These are phyloP conservation scores for Nicotiana undulata DNA, from an alignment of 257 asterid genomes.

Conservation along the genomic window DNA sequence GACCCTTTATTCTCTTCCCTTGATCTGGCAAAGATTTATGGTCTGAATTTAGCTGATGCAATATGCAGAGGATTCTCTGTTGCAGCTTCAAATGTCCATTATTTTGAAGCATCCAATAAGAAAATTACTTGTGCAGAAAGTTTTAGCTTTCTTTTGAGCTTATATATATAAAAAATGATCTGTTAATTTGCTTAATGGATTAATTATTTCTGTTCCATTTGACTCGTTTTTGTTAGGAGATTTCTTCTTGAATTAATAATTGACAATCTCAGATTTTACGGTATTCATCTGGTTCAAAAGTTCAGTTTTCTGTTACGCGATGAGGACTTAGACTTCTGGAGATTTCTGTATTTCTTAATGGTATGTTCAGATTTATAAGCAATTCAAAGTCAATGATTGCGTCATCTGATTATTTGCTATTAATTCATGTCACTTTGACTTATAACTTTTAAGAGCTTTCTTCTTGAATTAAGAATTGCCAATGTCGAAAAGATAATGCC, in stretches of 20 bases:
- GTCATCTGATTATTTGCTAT: neutral
- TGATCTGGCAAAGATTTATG: too few species aligned
- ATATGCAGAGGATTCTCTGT: neutral
- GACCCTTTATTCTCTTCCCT: too few species aligned
- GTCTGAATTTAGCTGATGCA: too few species aligned
- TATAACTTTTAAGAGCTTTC: neutral
- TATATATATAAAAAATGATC: neutral
- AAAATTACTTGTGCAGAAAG: neutral
- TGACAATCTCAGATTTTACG: neutral
- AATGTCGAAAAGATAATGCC: neutral
- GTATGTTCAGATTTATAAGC: neutral
- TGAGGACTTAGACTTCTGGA: neutral
- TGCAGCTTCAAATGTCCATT: slow-evolving; percentile 1
- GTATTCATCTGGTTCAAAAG: neutral
- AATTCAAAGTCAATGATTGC: neutral
- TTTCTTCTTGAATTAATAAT: neutral
- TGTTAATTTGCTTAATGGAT: neutral
- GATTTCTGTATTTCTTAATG: neutral
- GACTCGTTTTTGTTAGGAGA: neutral
- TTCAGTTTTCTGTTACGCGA: neutral
- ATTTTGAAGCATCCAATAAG: neutral
- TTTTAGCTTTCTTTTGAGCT: neutral
- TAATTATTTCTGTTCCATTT: neutral
- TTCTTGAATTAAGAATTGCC: neutral
- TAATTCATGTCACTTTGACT: neutral